Conservation (phyloP, 768 basidiomycete species). For the Suillus weaverae region DNA sequence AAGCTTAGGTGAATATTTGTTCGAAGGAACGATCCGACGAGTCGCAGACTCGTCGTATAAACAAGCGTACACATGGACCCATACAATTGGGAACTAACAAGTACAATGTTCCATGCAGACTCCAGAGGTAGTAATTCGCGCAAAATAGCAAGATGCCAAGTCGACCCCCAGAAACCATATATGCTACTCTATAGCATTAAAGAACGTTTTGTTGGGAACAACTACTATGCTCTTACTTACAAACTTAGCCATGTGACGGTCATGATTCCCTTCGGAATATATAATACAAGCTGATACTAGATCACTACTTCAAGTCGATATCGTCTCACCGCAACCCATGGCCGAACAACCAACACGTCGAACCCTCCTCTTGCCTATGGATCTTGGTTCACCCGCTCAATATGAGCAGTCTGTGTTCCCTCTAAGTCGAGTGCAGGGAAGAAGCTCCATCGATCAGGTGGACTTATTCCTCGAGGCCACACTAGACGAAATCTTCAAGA, state of each 20-base stretch:
- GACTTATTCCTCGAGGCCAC: conserved; percentile 15
- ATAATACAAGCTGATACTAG: not conserved
- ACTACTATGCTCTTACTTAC: too few relatives aligned
- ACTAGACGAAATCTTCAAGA: conserved; percentile 12
- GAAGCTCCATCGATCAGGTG: not conserved
- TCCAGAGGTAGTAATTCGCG: too few relatives aligned
- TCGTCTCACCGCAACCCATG: not conserved
- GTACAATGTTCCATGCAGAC: too few relatives aligned
- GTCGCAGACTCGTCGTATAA: not conserved
- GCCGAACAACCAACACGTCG: not conserved
- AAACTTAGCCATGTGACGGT: too few relatives aligned
- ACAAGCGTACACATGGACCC: conserved; percentile 15
- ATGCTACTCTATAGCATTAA: too few relatives aligned
- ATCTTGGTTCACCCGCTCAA: conserved; percentile 4
- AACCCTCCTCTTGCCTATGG: conserved; percentile 4
- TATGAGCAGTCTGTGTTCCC: conserved; percentile 14
- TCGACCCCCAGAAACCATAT: not conserved
- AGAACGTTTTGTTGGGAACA: too few relatives aligned
- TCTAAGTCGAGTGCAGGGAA: not conserved
- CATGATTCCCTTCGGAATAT: conserved; percentile 4
- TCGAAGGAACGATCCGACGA: not conserved
- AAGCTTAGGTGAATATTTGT: not conserved
- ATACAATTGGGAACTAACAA: not conserved
- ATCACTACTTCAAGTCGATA: not conserved
- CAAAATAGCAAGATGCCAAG: not conserved